phyloP scores from a whole-genome alignment of 345 rosid species.

The Lumnitzera littorea region DNA sequence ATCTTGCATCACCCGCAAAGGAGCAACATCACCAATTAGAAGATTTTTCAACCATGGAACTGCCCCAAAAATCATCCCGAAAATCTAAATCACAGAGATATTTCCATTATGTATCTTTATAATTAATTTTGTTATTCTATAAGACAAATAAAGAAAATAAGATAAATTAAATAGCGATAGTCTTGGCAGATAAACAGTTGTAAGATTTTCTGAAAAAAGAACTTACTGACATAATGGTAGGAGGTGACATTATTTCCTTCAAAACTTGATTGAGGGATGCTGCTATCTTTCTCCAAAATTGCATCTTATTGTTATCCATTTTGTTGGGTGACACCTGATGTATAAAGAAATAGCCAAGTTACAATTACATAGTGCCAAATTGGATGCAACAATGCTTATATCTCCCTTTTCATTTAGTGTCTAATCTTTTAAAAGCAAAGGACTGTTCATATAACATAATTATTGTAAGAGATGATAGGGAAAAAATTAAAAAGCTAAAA shows the following conservation, averaged over 20 bases:
- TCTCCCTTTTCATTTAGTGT: too few relatives aligned
- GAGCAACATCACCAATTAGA: slow-evolving; percentile 29
- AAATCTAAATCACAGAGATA: slow-evolving; percentile 13
- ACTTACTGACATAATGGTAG: not conserved
- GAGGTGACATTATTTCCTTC: not conserved
- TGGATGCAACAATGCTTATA: too few relatives aligned
- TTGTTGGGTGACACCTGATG: too few relatives aligned
- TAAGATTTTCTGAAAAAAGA: not conserved
- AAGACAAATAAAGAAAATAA: not conserved
- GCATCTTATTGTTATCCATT: too few relatives aligned
- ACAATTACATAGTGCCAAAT: too few relatives aligned
- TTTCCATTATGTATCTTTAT: not conserved
- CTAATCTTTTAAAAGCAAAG: too few relatives aligned
- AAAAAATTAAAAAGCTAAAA: too few relatives aligned
- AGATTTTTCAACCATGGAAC: slow-evolving; percentile 22
- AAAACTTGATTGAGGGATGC: too few relatives aligned
- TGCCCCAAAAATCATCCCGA: slow-evolving; percentile 29
- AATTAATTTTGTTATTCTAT: not conserved
- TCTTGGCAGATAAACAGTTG: not conserved
- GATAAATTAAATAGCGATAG: not conserved
- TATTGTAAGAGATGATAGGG: too few relatives aligned
- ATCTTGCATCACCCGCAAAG: slow-evolving; percentile 26
- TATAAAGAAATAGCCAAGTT: too few relatives aligned
- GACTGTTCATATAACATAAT: too few relatives aligned
- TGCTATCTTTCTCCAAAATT: too few relatives aligned